Percentiles rank a stretch among this genome's conserved stretches.
Evolutionary conservation across 2,329 filamentous ascomycete species (phyloP).

Genomic region (Neospermospora avenae): DNA sequence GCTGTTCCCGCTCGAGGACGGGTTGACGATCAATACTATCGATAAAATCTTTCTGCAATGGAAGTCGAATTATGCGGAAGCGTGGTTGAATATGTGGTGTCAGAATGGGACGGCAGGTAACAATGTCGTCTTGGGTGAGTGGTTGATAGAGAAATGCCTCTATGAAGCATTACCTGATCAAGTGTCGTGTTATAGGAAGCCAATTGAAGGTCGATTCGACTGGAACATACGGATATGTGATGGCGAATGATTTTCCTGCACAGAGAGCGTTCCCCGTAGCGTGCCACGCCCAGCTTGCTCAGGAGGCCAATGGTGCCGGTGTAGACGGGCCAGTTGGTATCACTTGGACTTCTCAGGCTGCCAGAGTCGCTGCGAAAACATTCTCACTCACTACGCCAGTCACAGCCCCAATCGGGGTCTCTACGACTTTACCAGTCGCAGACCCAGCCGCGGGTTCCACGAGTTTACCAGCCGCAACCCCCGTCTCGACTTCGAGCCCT

Average conservation of each 20-base stretch:
- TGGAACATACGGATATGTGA: slow-evolving; percentile 15
- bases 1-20: slow-evolving; percentile 13
- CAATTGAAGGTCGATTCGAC: slow-evolving; percentile 13
- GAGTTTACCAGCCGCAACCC: background rate
- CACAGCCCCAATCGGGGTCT: background rate
- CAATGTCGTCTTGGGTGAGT: slow-evolving; percentile 13
- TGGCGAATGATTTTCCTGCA: slow-evolving; percentile 11
- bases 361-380: slow-evolving; percentile 11
- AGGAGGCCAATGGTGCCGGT: slow-evolving; percentile 8
- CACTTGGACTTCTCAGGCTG: slow-evolving; percentile 7
- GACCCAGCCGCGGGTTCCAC: background rate
- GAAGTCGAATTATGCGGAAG: slow-evolving; percentile 10
- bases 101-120: slow-evolving; percentile 12
- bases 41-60: slow-evolving; percentile 20
- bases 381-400: slow-evolving; percentile 22
- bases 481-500: background rate
- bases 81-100: slow-evolving; percentile 20
- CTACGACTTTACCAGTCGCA: background rate
- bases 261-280: slow-evolving; percentile 9
- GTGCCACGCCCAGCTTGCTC: slow-evolving; percentile 13
- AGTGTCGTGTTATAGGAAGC: slow-evolving; percentile 14
- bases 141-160: background rate
- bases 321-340: slow-evolving; percentile 13
- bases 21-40: slow-evolving; percentile 12
- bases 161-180: background rate